Percentiles rank a stretch among this genome's conserved stretches.
Evolutionary conservation across 495 filamentous ascomycete species (phyloP).

Genomic region (Lophium mytilinum): DNA sequence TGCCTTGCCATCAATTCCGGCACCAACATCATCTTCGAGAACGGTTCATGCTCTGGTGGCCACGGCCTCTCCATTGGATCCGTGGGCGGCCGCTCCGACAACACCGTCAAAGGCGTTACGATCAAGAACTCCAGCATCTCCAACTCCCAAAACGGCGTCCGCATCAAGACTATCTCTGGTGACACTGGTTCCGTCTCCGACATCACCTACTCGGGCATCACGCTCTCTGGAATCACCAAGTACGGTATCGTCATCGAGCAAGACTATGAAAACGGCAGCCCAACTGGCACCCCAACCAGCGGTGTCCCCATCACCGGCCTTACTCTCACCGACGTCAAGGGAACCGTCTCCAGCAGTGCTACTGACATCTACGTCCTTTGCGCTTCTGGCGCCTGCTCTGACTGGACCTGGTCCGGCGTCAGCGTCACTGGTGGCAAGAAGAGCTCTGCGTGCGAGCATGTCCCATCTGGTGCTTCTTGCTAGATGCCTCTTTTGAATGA

Average conservation of each 20-base stretch:
- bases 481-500: neutral
- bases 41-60: slow-evolving; percentile 23
- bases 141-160: slow-evolving; percentile 51
- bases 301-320: slow-evolving; percentile 56
- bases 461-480: slow-evolving; percentile 21
- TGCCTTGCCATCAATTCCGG: slow-evolving; percentile 27
- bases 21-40: slow-evolving; percentile 30
- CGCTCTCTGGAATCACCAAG: slow-evolving; percentile 47
- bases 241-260: slow-evolving; percentile 64
- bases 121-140: slow-evolving; percentile 45
- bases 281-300: slow-evolving; percentile 51
- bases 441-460: slow-evolving; percentile 14
- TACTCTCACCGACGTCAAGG: slow-evolving; percentile 45
- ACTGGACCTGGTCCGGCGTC: slow-evolving; percentile 27
- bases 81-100: slow-evolving; percentile 54
- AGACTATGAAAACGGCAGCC: slow-evolving; percentile 58
- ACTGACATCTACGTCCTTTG: slow-evolving; percentile 45
- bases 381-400: slow-evolving; percentile 23
- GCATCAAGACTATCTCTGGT: slow-evolving; percentile 56
- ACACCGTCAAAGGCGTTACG: slow-evolving; percentile 49
- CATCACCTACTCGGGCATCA: slow-evolving; percentile 54
- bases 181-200: slow-evolving; percentile 49
- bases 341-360: slow-evolving; percentile 39
- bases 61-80: slow-evolving; percentile 51
- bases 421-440: slow-evolving; percentile 27